Percentiles rank a stretch among this genome's conserved stretches.
These are phyloP conservation scores for Chrysoporthe puriensis DNA, from an alignment of 2,329 filamentous ascomycete genomes.

Conservation along the genomic window DNA sequence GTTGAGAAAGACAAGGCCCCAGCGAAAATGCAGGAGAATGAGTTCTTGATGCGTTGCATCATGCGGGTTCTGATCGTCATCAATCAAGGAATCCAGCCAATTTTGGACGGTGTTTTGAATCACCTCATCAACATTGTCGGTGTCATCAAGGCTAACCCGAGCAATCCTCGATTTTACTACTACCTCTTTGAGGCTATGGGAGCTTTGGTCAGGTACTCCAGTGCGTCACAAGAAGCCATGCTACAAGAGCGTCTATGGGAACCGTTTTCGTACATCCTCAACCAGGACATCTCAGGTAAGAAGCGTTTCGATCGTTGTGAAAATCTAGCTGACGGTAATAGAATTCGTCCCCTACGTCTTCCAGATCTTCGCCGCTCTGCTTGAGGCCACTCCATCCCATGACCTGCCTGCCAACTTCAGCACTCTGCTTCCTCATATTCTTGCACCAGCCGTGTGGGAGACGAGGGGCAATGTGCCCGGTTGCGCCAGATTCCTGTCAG, in stretches of 20 bases:
- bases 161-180: slow-evolving; percentile 97
- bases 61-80: slow-evolving; percentile 97
- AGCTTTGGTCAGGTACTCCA: slow-evolving; percentile 77
- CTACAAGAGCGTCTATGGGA: slow-evolving; percentile 82
- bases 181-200: slow-evolving; percentile 96
- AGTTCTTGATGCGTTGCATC: slow-evolving; percentile 97
- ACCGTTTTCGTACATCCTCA: slow-evolving; percentile 79
- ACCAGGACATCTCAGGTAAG: slow-evolving; percentile 78
- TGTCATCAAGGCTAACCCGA: slow-evolving; percentile 91
- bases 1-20: slow-evolving; percentile 84
- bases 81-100: slow-evolving; percentile 75
- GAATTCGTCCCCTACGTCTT: slow-evolving; percentile 98
- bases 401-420: slow-evolving; percentile 81
- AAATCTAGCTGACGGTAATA: slow-evolving; percentile 38
- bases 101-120: slow-evolving; percentile 77
- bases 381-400: slow-evolving; percentile 83
- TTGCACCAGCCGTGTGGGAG: slow-evolving; percentile 87
- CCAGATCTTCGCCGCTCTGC: slow-evolving; percentile 87
- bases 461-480: slow-evolving; percentile 91
- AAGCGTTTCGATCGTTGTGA: slow-evolving; percentile 9
- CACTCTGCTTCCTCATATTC: slow-evolving; percentile 74
- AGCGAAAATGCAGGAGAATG: slow-evolving; percentile 96
- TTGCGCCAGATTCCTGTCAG: slow-evolving; percentile 79
- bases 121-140: slow-evolving; percentile 89
- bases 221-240: slow-evolving; percentile 67